phyloP scores from a whole-genome alignment of 2,329 filamentous ascomycete genomes.

The Canariomyces notabilis region DNA sequence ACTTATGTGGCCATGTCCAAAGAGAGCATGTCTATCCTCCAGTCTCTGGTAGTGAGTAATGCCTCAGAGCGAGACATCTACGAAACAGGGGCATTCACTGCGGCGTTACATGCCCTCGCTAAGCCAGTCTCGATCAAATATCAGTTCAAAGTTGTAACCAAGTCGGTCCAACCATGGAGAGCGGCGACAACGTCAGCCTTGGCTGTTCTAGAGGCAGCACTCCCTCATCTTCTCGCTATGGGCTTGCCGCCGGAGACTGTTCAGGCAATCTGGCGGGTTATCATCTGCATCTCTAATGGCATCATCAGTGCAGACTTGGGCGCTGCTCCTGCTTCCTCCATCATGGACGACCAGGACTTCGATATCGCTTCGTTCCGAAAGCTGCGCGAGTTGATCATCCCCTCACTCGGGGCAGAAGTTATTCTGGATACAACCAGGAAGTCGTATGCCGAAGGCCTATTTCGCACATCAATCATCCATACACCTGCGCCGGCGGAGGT shows the following conservation, averaged over 20 bases:
- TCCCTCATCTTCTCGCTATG: conserved; percentile 54
- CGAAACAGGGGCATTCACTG: conserved; percentile 58
- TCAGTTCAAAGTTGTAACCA: conserved; percentile 65
- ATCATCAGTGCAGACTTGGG: conserved; percentile 62
- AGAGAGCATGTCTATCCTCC: conserved; percentile 66
- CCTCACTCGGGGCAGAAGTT: conserved; percentile 59
- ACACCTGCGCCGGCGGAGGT: conserved; percentile 51
- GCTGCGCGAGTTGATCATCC: conserved; percentile 68
- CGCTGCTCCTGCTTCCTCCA: conserved; percentile 39
- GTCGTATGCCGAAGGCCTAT: conserved; percentile 69
- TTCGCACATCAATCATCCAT: conserved; percentile 78
- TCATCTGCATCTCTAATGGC: conserved; percentile 62
- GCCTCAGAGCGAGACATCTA: conserved; percentile 64
- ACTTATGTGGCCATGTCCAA: conserved; percentile 91
- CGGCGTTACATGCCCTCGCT: conserved; percentile 61
- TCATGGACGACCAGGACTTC: conserved; percentile 69
- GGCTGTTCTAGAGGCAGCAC: conserved; percentile 59
- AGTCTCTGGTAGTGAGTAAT: conserved; percentile 55
- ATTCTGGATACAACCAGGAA: conserved; percentile 64
- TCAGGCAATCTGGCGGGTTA: conserved; percentile 63
- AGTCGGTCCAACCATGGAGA: conserved; percentile 69
- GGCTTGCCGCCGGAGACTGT: conserved; percentile 41
- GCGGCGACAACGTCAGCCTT: conserved; percentile 69
- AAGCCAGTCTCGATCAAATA: conserved; percentile 77
- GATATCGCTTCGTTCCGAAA: conserved; percentile 71